Base-by-base conservation (phyloP, 2,329 filamentous ascomycete genomes). In the Neofusicoccum sp. region DNA sequence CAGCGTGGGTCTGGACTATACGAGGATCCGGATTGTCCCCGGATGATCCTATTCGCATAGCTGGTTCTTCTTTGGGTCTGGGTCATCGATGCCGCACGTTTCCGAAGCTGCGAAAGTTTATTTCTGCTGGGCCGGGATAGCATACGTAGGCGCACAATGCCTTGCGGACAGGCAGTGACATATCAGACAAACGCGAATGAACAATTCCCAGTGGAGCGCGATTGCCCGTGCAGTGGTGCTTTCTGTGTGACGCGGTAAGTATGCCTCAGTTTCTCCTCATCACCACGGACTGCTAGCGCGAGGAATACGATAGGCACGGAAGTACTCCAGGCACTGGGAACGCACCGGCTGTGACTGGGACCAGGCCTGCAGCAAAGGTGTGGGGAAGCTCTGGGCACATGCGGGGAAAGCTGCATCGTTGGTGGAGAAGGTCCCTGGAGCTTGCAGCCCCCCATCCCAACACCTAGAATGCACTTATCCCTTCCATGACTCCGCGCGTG, bases 351-450 rank as follows among this genome's bases (percentile, higher is more conserved):
- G 38, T 20, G 38, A 30, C 51, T 43, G 38, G 51, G 51, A 56
- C 41, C 34, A 56, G 24, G 51, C 51, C 43, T 56, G 51, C 38
- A 34, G 51, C 38, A 33, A 31, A 31, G 28, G 38, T 56, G 51
- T 56, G 51, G 51, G 51, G 51, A 43, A 56, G 38, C 51, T 56
- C 38, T 56, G 31, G 51, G 26, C 38, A 53, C 43, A 56, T 56
- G 51, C 51, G 51, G 51, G 51, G 51, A 56, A 56, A 24, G 51
- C 51, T 43, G 51, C 16, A 26, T 20, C 11, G 48, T 30, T 38
- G 33, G 48, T 34, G 48, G 33, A 49, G 47, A 49, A 49, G 47
- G 30, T 36, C 49, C 12, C 36, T 54, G 49, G 31, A 41, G 24
- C 49, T 30, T 41, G 49, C 49, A 54, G 24, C 11, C 28, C 34